phyloP scores from a whole-genome alignment of 225 moss, liverwort and hornwort genomes.

The Asterella californica region DNA sequence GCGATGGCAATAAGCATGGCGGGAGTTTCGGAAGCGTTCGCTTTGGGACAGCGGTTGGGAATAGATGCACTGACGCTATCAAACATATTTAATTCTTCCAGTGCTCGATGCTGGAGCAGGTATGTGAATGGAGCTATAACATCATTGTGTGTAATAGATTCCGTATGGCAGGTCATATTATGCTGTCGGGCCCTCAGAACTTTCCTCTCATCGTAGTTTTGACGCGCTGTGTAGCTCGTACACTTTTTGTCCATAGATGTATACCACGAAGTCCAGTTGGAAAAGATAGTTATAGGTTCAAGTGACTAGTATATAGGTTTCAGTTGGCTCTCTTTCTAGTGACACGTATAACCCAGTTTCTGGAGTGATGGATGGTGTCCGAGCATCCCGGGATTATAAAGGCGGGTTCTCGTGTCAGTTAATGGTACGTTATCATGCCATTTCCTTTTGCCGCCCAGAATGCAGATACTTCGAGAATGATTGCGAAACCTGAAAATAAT shows the following conservation, averaged over 20 bases:
- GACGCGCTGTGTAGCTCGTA: neutral
- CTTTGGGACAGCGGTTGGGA: constrained; percentile 88
- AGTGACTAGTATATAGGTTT: neutral
- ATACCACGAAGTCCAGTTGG: neutral
- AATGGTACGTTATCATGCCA: constrained; percentile 45
- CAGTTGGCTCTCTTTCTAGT: constrained; percentile 42
- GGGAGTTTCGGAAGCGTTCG: constrained; percentile 80
- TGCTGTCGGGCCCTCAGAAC: neutral
- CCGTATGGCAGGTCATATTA: neutral
- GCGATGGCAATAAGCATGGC: constrained; percentile 96
- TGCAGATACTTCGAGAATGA: neutral
- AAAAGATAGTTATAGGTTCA: neutral
- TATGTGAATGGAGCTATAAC: constrained; percentile 17
- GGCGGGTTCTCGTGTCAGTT: constrained; percentile 89
- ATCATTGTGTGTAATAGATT: neutral
- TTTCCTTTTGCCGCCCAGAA: neutral
- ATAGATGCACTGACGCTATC: constrained; percentile 76
- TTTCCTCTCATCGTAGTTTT: neutral
- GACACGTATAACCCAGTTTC: constrained; percentile 97
- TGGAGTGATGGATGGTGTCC: constrained; percentile 83
- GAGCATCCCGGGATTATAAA: constrained; percentile 69
- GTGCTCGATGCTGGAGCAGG: constrained; percentile 99
- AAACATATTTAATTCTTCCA: constrained; percentile 79
- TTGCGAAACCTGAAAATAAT: neutral
- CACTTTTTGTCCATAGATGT: neutral